Conservation (phyloP, 768 basidiomycete genomes). For the Termitomyces sp. region DNA sequence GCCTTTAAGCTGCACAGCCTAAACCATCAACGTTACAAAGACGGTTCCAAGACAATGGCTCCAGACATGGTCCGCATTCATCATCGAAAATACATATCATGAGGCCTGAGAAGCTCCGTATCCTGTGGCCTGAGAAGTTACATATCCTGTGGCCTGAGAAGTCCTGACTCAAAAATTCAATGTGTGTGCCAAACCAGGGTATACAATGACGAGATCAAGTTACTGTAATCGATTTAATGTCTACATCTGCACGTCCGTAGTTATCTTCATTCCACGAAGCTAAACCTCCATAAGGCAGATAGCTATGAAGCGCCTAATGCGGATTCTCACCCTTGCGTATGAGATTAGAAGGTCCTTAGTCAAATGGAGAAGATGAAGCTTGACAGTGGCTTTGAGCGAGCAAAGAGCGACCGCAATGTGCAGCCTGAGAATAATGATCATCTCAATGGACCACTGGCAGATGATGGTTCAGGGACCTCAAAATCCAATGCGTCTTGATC, state of each 20-base stretch:
- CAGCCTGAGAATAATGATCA: not conserved
- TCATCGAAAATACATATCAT: no score
- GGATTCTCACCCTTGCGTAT: not conserved
- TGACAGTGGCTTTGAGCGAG: not conserved
- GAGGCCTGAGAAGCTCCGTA: no score
- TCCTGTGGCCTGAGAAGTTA: no score
- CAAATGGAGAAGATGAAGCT: not conserved
- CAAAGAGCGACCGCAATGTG: no score
- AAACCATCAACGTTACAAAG: no score
- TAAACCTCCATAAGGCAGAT: slow-evolving; percentile 4
- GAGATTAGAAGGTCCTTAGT: not conserved
- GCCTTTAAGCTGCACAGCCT: no score
- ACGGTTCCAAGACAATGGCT: no score
- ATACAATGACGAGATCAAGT: not conserved
- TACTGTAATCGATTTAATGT: not conserved
- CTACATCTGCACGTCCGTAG: not conserved
- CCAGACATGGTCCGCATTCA: no score
- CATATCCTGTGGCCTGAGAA: no score
- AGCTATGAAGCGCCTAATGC: slow-evolving; percentile 3
- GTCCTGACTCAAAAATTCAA: not conserved
- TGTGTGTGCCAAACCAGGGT: not conserved
- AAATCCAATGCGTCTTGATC: not conserved
- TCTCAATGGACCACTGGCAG: no score
- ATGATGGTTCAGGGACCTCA: not conserved
- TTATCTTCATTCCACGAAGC: not conserved